Conservation (phyloP, 2,329 filamentous ascomycete species). For the Phoma sp. region DNA sequence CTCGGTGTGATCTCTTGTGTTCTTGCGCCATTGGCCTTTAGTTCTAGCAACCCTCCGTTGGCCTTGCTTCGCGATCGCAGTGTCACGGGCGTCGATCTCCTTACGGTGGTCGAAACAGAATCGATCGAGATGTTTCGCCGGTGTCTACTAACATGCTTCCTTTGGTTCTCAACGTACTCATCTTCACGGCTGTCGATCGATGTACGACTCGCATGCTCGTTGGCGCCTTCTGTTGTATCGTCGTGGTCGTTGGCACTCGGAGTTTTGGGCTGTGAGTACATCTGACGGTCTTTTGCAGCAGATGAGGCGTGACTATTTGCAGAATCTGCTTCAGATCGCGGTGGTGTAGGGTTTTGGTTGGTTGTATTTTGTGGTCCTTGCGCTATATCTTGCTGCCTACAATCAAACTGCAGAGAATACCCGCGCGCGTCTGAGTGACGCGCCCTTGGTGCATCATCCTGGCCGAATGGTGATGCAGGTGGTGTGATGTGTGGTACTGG, state of each 20-base stretch:
- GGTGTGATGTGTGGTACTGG: not conserved
- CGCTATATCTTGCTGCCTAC: not conserved
- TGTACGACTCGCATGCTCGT: not conserved
- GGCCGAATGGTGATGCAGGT: not conserved
- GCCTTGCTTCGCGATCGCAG: conserved; percentile 11
- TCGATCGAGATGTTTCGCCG: not conserved
- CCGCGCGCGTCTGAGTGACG: not conserved
- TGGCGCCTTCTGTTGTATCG: not conserved
- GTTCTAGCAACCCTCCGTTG: conserved; percentile 29
- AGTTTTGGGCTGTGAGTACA: not conserved
- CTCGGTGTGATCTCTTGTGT: conserved; percentile 3
- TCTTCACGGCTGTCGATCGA: not conserved
- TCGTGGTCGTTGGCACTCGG: not conserved
- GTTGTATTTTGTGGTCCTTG: too few species aligned
- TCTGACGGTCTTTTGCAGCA: not conserved
- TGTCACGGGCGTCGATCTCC: not conserved
- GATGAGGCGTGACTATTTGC: not conserved
- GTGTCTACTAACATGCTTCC: not conserved
- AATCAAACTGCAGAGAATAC: not conserved
- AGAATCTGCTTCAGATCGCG: not conserved
- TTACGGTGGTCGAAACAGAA: not conserved
- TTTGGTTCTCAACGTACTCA: not conserved
- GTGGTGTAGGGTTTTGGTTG: not conserved
- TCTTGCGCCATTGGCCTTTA: conserved; percentile 25
- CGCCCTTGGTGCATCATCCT: too few species aligned